These are phyloP conservation scores for Dendrobium huoshanense DNA, from an alignment of 106 monocot genomes.

Conservation along the genomic window DNA sequence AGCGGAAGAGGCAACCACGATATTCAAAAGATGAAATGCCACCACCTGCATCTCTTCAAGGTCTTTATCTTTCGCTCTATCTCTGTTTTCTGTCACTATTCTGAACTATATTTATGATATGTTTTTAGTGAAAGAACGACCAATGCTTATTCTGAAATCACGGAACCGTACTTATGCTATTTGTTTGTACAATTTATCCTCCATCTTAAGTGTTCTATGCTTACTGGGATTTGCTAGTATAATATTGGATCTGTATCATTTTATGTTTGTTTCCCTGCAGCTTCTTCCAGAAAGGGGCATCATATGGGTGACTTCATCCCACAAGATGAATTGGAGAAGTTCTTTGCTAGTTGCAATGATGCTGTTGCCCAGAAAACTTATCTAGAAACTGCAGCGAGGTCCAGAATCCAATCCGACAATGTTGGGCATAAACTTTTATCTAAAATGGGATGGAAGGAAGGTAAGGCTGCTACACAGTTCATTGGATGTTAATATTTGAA, in stretches of 20 bases:
- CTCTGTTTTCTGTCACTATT: constrained; percentile 1
- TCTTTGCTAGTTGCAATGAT: constrained; percentile 79
- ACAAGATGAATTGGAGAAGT: constrained; percentile 83
- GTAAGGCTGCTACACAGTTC: constrained; percentile 18
- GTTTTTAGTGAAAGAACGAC: neutral
- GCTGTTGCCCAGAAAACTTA: constrained; percentile 57
- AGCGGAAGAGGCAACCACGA: constrained; percentile 66
- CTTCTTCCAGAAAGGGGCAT: constrained; percentile 65
- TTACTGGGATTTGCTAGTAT: neutral
- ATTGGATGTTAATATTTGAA: neutral
- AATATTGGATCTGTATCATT: neutral
- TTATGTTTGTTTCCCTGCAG: constrained; percentile 8
- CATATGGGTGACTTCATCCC: constrained; percentile 99
- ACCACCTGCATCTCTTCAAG: constrained; percentile 97
- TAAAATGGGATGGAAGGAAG: constrained; percentile 99
- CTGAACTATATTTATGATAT: neutral
- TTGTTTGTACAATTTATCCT: neutral
- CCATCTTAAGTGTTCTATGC: neutral
- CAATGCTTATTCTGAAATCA: neutral
- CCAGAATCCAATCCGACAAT: constrained; percentile 95
- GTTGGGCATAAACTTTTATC: constrained; percentile 94
- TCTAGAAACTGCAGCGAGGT: constrained; percentile 67
- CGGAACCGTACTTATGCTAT: neutral
- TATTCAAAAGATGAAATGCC: constrained; percentile 98
- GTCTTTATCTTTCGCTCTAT: constrained; percentile 17